phyloP scores from a whole-genome alignment of 1,284 basidiomycete genomes.

The Phaffia rhodozyma region DNA sequence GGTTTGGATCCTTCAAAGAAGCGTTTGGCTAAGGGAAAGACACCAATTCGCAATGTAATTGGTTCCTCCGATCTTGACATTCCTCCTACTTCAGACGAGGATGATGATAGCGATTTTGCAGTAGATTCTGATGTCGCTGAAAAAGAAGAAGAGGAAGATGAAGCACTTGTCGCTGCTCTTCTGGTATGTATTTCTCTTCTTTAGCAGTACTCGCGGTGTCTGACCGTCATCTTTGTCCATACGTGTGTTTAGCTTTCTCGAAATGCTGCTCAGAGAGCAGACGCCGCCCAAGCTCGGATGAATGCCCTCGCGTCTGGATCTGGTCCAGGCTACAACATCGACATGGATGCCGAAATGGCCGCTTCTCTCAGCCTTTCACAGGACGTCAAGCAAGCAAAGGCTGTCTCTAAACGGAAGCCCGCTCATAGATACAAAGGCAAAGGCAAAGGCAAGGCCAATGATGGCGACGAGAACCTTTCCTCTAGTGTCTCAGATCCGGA shows the following conservation, averaged over 20 bases:
- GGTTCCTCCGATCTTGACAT: not conserved
- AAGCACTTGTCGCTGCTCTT: not conserved
- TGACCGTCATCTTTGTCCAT: not conserved
- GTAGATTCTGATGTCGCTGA: slow-evolving; percentile 1
- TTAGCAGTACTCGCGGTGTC: no score
- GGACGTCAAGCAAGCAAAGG: not conserved
- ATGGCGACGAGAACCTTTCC: slow-evolving; percentile 18
- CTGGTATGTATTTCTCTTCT: not conserved
- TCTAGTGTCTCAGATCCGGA: slow-evolving; percentile 14
- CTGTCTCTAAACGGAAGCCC: slow-evolving; percentile 1
- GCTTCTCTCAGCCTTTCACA: not conserved
- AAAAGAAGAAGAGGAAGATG: slow-evolving; percentile 2
- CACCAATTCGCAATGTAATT: not conserved
- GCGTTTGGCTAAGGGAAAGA: not conserved
- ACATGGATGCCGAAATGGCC: slow-evolving; percentile 3
- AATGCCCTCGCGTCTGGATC: slow-evolving; percentile 7
- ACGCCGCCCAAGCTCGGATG: not conserved
- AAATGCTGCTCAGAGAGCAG: not conserved
- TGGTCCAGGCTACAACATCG: slow-evolving; percentile 4
- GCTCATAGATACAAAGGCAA: slow-evolving; percentile 2
- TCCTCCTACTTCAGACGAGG: not conserved
- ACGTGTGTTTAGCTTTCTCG: not conserved
- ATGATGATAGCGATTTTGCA: not conserved
- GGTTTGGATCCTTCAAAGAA: not conserved
- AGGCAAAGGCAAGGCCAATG: slow-evolving; percentile 19